phyloP scores from a whole-genome alignment of 495 filamentous ascomycete genomes.

The Xylaria palmicola region DNA sequence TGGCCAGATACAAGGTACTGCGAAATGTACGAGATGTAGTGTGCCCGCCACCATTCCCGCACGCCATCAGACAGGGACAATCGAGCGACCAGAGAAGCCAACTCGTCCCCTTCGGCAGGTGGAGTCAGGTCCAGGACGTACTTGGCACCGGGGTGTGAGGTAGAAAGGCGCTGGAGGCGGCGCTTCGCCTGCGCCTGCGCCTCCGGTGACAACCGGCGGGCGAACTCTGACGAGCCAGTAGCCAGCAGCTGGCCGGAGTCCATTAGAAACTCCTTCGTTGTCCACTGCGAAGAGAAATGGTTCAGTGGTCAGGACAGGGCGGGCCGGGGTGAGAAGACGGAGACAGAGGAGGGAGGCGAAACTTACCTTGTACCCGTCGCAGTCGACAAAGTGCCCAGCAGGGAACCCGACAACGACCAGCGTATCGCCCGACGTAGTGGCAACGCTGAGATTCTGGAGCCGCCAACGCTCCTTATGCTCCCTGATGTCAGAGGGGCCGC shows the following conservation, averaged over 20 bases:
- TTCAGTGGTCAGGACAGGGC: constrained; percentile 5
- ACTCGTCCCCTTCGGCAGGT: constrained; percentile 56
- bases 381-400: constrained; percentile 27
- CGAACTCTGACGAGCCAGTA: constrained; percentile 51
- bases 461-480: constrained; percentile 20
- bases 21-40: not conserved
- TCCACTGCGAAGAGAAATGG: constrained; percentile 24
- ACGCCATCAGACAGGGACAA: constrained; percentile 57
- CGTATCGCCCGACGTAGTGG: constrained; percentile 49
- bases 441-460: constrained; percentile 27
- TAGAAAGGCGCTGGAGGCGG: not conserved
- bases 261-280: constrained; percentile 38
- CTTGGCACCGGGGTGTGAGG: not conserved
- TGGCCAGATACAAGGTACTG: constrained; percentile 24
- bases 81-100: constrained; percentile 55
- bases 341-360: not conserved
- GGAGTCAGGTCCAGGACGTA: constrained; percentile 65
- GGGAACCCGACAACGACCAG: constrained; percentile 54
- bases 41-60: constrained; percentile 46
- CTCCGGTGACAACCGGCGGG: constrained; percentile 45
- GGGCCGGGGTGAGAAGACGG: not conserved
- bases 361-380: constrained; percentile 24
- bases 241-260: constrained; percentile 46
- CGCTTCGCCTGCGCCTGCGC: constrained; percentile 28
- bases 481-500: not conserved